Evolutionary conservation across 495 filamentous ascomycete species (phyloP).

Genomic region (Aspergillus olivimuriae): DNA sequence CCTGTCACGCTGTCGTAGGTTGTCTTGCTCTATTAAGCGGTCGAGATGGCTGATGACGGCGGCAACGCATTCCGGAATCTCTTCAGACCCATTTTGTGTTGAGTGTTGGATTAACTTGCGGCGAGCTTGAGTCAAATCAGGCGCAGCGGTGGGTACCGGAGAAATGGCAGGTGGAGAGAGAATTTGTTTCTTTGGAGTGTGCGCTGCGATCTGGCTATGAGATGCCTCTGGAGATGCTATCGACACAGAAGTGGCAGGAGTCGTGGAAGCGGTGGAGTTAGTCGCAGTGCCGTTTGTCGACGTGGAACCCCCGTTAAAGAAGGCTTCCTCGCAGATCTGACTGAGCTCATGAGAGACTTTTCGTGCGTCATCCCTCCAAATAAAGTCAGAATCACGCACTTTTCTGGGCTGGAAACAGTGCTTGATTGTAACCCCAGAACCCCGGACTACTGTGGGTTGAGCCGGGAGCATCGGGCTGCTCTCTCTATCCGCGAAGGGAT

Average conservation of each 20-base stretch:
- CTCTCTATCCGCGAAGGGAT: conserved; percentile 14
- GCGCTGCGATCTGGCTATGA: conserved; percentile 11
- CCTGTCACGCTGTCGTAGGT: conserved; percentile 9
- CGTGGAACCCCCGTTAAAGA: conserved; percentile 65
- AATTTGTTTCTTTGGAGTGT: neutral
- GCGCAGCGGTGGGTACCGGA: conserved; percentile 40
- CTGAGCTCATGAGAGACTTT: conserved; percentile 62
- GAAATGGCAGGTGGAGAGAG: conserved; percentile 1
- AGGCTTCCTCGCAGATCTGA: conserved; percentile 73
- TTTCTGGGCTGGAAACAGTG: conserved; percentile 30
- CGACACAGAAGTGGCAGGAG: conserved; percentile 48
- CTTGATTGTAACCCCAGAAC: conserved; percentile 20
- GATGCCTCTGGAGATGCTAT: conserved; percentile 24
- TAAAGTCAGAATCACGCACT: conserved; percentile 35
- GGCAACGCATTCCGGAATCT: conserved; percentile 43
- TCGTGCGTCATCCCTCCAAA: conserved; percentile 55
- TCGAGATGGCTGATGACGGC: conserved; percentile 58
- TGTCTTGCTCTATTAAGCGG: conserved; percentile 49
- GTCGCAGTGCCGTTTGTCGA: conserved; percentile 41
- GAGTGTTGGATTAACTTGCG: conserved; percentile 47
- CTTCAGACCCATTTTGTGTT: conserved; percentile 28
- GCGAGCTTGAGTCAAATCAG: conserved; percentile 51
- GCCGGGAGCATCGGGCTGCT: conserved; percentile 36
- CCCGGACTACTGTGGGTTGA: conserved; percentile 34
- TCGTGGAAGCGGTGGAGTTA: conserved; percentile 39